Evolutionary conservation across 345 rosid species (phyloP).

Genomic region (Draba incana): DNA sequence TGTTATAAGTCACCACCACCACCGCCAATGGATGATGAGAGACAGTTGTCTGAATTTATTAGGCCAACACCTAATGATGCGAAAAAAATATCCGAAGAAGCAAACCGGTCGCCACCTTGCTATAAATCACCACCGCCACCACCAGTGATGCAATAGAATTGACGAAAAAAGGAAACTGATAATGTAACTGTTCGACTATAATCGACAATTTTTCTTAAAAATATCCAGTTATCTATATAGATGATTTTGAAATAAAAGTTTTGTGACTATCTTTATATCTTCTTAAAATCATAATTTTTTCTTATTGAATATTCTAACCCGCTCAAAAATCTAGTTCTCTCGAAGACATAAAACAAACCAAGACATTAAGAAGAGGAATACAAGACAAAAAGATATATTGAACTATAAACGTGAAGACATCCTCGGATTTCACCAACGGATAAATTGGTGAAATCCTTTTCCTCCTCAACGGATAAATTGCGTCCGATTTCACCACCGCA

Average conservation of each 20-base stretch:
- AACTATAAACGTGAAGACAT: constrained; percentile 64
- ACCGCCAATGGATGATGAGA: too few species aligned
- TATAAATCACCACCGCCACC: too few species aligned
- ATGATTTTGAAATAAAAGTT: constrained; percentile 8
- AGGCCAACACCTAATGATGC: too few species aligned
- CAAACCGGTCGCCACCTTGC: too few species aligned
- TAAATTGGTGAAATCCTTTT: constrained; percentile 23
- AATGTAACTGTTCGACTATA: too few species aligned
- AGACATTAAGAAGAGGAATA: constrained; percentile 31
- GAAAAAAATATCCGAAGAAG: too few species aligned
- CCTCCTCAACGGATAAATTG: constrained; percentile 27
- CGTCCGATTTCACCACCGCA: constrained; percentile 76
- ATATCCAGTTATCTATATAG: not conserved
- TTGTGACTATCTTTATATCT: not conserved
- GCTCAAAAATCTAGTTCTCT: not conserved
- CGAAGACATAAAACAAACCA: constrained; percentile 1
- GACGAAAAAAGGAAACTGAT: too few species aligned
- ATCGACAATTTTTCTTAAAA: not conserved
- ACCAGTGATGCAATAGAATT: too few species aligned
- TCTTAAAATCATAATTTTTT: too few species aligned
- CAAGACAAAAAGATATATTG: constrained; percentile 60
- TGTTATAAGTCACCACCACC: too few species aligned
- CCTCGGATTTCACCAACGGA: constrained; percentile 20
- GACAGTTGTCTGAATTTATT: too few species aligned
- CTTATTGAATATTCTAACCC: too few species aligned